These are phyloP conservation scores for Phyllachora maydis DNA, from an alignment of 2,329 filamentous ascomycete species.

Conservation along the genomic window DNA sequence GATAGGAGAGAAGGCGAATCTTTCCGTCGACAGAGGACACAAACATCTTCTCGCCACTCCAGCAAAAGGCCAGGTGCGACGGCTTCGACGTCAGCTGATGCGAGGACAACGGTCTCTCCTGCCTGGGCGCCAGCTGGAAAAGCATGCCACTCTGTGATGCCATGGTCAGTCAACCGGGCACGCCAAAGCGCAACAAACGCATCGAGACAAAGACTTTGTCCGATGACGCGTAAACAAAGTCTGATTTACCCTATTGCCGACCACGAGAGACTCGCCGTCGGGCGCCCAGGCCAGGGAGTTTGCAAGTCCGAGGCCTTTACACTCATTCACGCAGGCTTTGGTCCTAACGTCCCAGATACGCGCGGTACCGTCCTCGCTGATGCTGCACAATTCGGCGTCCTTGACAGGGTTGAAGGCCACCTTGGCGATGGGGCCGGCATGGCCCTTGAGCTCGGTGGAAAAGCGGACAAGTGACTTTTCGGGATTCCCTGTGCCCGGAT, in stretches of 20 bases:
- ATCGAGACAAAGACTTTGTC: no score
- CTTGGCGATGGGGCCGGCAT: conserved; percentile 46
- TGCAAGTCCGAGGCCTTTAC: conserved; percentile 43
- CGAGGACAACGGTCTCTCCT: conserved; percentile 30
- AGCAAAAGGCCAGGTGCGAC: conserved; percentile 57
- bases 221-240: no score
- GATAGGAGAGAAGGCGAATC: conserved; percentile 49
- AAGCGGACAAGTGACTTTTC: conserved; percentile 54
- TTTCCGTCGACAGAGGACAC: conserved; percentile 51
- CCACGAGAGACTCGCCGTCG: conserved; percentile 46
- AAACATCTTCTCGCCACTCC: conserved; percentile 50
- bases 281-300: conserved; percentile 58
- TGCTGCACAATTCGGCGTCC: conserved; percentile 57
- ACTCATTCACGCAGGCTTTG: conserved; percentile 48
- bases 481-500: conserved; percentile 42
- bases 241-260: conserved; percentile 55
- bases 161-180: conserved; percentile 5
- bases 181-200: no score
- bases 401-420: conserved; percentile 61
- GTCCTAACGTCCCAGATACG: conserved; percentile 66
- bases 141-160: conserved; percentile 34
- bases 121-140: conserved; percentile 38
- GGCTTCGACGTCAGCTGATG: conserved; percentile 43
- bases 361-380: conserved; percentile 52
- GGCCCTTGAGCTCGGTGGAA: conserved; percentile 55